A percentile compares a stretch with the other conserved stretches of the same genome.
Conservation (phyloP, 2,329 filamentous ascomycete genomes). For the Drechslerella dactyloides region DNA sequence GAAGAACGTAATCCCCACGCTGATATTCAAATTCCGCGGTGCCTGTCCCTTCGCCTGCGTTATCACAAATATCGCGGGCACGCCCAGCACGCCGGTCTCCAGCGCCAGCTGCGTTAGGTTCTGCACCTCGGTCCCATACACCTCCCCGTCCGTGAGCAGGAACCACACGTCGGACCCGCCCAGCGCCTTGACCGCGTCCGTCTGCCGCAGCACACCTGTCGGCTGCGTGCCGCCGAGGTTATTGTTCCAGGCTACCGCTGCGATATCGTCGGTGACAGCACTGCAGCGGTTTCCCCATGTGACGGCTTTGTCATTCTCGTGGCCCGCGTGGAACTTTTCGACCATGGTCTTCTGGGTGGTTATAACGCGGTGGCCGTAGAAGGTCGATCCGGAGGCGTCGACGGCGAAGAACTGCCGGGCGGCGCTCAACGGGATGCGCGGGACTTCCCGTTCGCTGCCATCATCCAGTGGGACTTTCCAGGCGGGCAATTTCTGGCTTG, state of each 20-base stretch:
- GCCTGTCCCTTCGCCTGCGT: slow-evolving; percentile 48
- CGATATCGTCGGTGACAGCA: not conserved
- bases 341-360: slow-evolving; percentile 53
- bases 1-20: slow-evolving; percentile 57
- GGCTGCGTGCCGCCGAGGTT: slow-evolving; percentile 2
- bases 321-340: slow-evolving; percentile 25
- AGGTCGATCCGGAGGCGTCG: slow-evolving; percentile 56
- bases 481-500: not conserved
- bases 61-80: slow-evolving; percentile 35
- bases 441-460: not conserved
- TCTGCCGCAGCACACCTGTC: slow-evolving; percentile 52
- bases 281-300: slow-evolving; percentile 4
- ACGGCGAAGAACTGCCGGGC: slow-evolving; percentile 56
- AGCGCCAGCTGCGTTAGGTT: slow-evolving; percentile 53
- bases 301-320: slow-evolving; percentile 1
- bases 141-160: slow-evolving; percentile 56
- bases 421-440: slow-evolving; percentile 8
- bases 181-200: slow-evolving; percentile 52
- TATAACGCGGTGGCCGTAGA: slow-evolving; percentile 45
- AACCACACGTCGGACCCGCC: slow-evolving; percentile 56
- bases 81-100: slow-evolving; percentile 18
- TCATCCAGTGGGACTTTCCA: not conserved
- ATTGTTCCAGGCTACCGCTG: not conserved
- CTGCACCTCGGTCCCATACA: slow-evolving; percentile 53
- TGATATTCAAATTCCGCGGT: slow-evolving; percentile 55